Evolutionary conservation across 768 basidiomycete genomes (phyloP).

Genomic region (Rhodocollybia butyracea): DNA sequence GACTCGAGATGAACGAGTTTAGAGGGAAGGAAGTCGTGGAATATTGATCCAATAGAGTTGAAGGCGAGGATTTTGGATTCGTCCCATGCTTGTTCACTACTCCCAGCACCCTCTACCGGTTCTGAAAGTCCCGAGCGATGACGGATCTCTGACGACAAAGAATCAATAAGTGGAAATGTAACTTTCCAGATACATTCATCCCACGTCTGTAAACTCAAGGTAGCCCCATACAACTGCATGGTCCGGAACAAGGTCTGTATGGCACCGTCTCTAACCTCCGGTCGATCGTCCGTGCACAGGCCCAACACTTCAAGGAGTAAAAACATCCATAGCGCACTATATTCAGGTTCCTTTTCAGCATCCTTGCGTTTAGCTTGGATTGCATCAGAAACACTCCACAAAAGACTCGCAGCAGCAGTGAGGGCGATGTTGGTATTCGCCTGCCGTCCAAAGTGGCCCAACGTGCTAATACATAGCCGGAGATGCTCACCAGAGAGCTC

Average conservation of each 20-base stretch:
- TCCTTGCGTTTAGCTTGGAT: conserved; percentile 81
- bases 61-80: conserved; percentile 87
- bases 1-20: conserved; percentile 73
- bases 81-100: conserved; percentile 60
- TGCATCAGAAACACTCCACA: conserved; percentile 96
- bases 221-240: conserved; percentile 89
- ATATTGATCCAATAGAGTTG: conserved; percentile 79
- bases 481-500: conserved; percentile 78
- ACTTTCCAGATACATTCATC: conserved; percentile 89
- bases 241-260: conserved; percentile 95
- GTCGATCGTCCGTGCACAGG: conserved; percentile 75
- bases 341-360: conserved; percentile 61
- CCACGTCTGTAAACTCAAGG: conserved; percentile 82
- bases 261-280: conserved; percentile 89
- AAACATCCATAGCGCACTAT: conserved; percentile 92
- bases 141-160: conserved; percentile 57
- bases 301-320: conserved; percentile 80
- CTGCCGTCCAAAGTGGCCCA: conserved; percentile 90
- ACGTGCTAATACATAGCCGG: conserved; percentile 82
- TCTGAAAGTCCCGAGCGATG: conserved; percentile 21
- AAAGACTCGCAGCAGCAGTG: conserved; percentile 86
- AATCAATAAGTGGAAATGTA: conserved; percentile 81
- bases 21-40: conserved; percentile 71
- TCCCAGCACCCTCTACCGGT: conserved; percentile 3
- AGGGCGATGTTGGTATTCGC: conserved; percentile 91